Evolutionary conservation across 2,329 filamentous ascomycete genomes (phyloP).

Genomic region (Pseudopithomyces chartarum): DNA sequence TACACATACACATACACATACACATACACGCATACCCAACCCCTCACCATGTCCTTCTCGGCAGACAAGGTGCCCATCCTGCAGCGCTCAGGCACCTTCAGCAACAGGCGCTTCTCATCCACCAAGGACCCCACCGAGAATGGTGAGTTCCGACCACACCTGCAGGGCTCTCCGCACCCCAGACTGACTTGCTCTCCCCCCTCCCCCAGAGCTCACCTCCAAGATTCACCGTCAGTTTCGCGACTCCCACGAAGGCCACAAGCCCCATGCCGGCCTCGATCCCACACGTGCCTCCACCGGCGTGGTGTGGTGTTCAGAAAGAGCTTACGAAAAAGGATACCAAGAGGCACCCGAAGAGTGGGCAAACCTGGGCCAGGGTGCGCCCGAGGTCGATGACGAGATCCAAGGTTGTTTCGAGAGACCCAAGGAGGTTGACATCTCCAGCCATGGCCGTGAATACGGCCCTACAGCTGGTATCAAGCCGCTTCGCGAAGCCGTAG

Average conservation of each 20-base stretch:
- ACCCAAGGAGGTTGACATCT: constrained; percentile 78
- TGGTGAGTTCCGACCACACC: constrained; percentile 30
- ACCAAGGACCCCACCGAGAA: constrained; percentile 43
- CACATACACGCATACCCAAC: too few species aligned
- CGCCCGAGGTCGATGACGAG: constrained; percentile 90
- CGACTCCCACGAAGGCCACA: constrained; percentile 86
- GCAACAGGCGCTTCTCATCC: constrained; percentile 41
- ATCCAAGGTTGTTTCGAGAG: constrained; percentile 88
- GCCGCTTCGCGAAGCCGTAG: constrained; percentile 84
- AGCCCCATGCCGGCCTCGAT: constrained; percentile 88
- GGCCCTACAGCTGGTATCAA: constrained; percentile 92
- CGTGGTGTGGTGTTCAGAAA: constrained; percentile 91
- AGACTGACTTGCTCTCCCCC: not conserved
- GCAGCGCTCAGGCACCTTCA: constrained; percentile 29
- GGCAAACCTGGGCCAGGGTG: constrained; percentile 94
- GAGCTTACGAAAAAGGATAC: constrained; percentile 87
- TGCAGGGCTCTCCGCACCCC: too few species aligned
- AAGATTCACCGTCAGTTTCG: constrained; percentile 89
- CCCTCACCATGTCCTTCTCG: constrained; percentile 46
- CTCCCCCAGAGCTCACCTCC: constrained; percentile 73
- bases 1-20: not conserved
- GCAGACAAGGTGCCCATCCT: constrained; percentile 38
- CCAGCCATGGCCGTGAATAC: constrained; percentile 82
- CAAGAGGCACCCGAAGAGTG: constrained; percentile 79
- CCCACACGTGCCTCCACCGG: constrained; percentile 86